Percentiles rank a stretch among this genome's conserved stretches.
These are phyloP conservation scores for Diplodia mutila DNA, from an alignment of 2,329 filamentous ascomycete species.

Conservation along the genomic window DNA sequence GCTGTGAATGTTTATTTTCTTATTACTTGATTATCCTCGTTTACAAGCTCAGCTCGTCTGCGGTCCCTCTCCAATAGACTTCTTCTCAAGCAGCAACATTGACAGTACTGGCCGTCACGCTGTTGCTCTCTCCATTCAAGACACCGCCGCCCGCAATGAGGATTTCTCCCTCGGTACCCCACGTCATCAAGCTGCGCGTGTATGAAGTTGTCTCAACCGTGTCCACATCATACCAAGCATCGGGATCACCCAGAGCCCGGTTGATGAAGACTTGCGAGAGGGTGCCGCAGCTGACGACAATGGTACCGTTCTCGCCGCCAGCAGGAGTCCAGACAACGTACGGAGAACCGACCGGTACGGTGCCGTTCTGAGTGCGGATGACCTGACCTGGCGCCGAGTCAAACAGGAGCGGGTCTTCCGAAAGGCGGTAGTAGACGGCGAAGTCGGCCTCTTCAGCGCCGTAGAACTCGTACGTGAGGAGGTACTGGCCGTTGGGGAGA, in stretches of 20 bases:
- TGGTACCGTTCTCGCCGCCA: conserved; percentile 50
- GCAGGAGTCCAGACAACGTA: conserved; percentile 58
- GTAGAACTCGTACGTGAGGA: conserved; percentile 68
- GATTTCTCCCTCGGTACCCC: conserved; percentile 30
- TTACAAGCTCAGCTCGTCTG: background rate
- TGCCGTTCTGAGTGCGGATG: conserved; percentile 52
- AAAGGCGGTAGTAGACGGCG: conserved; percentile 59
- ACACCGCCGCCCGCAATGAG: conserved; percentile 24
- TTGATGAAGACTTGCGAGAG: conserved; percentile 53
- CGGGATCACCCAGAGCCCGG: conserved; percentile 47
- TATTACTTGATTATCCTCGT: background rate
- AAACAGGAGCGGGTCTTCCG: conserved; percentile 53
- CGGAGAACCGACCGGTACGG: conserved; percentile 51
- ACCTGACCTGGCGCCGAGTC: conserved; percentile 44
- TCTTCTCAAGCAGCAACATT: conserved; percentile 13
- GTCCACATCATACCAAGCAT: conserved; percentile 51
- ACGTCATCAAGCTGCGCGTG: conserved; percentile 51
- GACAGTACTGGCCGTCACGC: conserved; percentile 28
- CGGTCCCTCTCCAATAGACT: too few species aligned
- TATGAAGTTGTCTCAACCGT: conserved; percentile 50
- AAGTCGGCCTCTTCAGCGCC: conserved; percentile 51
- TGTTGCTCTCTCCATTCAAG: conserved; percentile 34
- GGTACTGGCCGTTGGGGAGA: conserved; percentile 63
- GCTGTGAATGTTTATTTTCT: background rate
- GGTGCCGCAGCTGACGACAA: conserved; percentile 52